Evolutionary conservation across 169 alveolate species (phyloP), one percentile per base, ranked within the genome.

Genomic region (Babesia divergens): DNA sequence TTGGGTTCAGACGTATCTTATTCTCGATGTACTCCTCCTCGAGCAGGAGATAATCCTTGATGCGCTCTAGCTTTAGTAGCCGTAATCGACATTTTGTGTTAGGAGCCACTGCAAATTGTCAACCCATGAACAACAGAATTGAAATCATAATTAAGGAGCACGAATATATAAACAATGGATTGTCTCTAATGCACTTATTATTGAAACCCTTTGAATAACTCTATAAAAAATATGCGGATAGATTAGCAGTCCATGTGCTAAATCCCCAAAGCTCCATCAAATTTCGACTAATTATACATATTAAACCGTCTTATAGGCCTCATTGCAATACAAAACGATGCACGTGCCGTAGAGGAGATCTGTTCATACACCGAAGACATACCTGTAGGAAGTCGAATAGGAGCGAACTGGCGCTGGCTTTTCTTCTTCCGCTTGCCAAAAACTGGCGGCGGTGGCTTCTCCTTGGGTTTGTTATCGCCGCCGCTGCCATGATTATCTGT

Each of bases 21-120:
- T 94, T 65, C 85, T 91, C 84, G 91, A 95, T 55, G 90, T 94
- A 81, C 94, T 96, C 99, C 84, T 96, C 96, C 83, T 96, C 98
- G 90, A 96, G 90, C 64, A 96, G 89, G 52, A 96, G 84, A 74
- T 95, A 96, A 77, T 95, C 99, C 81, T 96, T 96, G 42, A 94
- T 90, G 60, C 99, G 83, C 70, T 95, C 98, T 52, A 85, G 89
- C 74, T 95, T 95, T 26, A 95, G 87, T 70, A 92, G 79, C 81
- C 98, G 86, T 43, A 96, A 84, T 60, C 98, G 86, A 64, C 99
- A 96, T 62, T 94, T 95, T 26, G 98, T 84, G 31, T 84, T 86
- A 20, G 99, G 98, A 9, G 94, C 93, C 22, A 96, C 97, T 69
- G 91, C 79, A 6, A 5, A n/a, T n/a, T n/a, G n/a, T n/a, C n/a